phyloP scores from a whole-genome alignment of 2,329 filamentous ascomycete species.

The Aspergillus sojae region DNA sequence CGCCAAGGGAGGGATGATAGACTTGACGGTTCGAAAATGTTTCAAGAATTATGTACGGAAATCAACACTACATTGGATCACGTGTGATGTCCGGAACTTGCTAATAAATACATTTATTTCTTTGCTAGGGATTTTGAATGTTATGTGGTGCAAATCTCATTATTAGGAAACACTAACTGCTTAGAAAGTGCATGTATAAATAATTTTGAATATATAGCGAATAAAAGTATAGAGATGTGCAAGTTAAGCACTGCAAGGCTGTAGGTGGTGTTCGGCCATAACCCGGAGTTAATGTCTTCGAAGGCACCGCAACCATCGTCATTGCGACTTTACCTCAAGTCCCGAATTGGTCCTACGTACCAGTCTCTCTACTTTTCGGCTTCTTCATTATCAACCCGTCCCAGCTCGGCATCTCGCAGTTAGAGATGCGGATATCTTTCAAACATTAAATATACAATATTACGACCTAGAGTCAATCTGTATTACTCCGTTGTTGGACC shows the following conservation, averaged over 20 bases:
- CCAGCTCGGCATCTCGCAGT: neutral
- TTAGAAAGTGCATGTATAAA: neutral
- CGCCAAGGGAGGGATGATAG: constrained; percentile 10
- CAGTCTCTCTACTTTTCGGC: too few relatives aligned
- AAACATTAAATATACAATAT: neutral
- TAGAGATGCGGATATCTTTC: neutral
- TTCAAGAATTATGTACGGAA: neutral
- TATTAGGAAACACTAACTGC: neutral
- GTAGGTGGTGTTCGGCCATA: constrained; percentile 10
- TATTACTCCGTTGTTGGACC: neutral
- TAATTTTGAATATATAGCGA: neutral
- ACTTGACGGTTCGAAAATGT: constrained; percentile 12
- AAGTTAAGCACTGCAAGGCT: neutral
- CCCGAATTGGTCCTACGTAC: neutral
- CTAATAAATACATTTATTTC: constrained; percentile 1
- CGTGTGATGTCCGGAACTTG: neutral
- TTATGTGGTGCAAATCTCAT: neutral
- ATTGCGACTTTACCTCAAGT: constrained; percentile 6
- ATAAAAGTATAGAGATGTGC: neutral
- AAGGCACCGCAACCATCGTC: constrained; percentile 17
- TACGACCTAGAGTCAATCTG: neutral
- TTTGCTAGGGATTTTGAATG: neutral
- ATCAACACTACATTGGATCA: neutral
- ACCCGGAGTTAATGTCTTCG: constrained; percentile 15
- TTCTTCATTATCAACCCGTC: neutral